These are phyloP conservation scores for Brassica balearica DNA, from an alignment of 441 rosid genomes.

Conservation along the genomic window DNA sequence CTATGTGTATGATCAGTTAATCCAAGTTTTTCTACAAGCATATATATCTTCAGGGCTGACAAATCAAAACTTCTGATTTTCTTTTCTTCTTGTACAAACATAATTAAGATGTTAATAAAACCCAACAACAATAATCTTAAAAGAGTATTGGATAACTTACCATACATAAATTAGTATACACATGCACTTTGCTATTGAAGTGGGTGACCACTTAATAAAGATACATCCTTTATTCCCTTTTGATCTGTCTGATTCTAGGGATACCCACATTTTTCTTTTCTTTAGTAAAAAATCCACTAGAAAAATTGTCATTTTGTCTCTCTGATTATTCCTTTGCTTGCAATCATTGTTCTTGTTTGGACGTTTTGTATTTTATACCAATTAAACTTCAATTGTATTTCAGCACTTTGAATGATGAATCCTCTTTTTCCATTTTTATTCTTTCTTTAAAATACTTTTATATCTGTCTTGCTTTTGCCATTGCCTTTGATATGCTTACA, in stretches of 20 bases:
- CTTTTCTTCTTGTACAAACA: background rate
- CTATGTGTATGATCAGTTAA: background rate
- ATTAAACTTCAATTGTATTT: conserved; percentile 21
- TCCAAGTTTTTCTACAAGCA: background rate
- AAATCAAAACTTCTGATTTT: background rate
- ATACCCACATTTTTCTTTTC: conserved; percentile 39
- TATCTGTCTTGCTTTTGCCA: conserved; percentile 30
- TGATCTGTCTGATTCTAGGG: conserved; percentile 45
- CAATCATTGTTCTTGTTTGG: conserved; percentile 47
- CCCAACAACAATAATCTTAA: background rate
- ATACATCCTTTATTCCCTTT: conserved; percentile 59
- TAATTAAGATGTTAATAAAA: background rate
- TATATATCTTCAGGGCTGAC: background rate
- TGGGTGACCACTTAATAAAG: conserved; percentile 52
- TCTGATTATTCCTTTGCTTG: conserved; percentile 44
- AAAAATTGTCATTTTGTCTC: conserved; percentile 35
- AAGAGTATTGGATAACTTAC: conserved; percentile 1
- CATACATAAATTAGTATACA: background rate
- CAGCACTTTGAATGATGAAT: conserved; percentile 37
- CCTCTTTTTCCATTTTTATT: conserved; percentile 30
- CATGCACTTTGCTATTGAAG: conserved; percentile 29
- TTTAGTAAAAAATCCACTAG: conserved; percentile 9
- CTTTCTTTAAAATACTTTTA: conserved; percentile 21
- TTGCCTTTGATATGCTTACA: background rate
- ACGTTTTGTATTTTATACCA: conserved; percentile 32